Conservation (phyloP, 176 grass and related monocot genomes). For the Oryza longistaminata region DNA sequence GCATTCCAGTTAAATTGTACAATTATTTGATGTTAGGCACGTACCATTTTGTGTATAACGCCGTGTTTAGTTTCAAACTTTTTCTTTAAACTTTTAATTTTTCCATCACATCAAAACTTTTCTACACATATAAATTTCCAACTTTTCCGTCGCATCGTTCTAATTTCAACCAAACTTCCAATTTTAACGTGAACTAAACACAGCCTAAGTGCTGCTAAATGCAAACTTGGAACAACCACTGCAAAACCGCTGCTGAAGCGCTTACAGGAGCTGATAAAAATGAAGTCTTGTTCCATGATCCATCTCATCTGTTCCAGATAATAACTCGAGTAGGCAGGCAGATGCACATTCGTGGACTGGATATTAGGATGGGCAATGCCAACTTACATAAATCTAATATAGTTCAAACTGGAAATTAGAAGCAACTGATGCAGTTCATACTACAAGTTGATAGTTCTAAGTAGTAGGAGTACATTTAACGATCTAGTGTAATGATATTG, state of each 20-base stretch:
- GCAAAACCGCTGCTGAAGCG: neutral
- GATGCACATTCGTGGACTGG: neutral
- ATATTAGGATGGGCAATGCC: neutral
- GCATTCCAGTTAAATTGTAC: neutral
- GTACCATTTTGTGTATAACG: neutral
- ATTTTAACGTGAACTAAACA: too few species aligned
- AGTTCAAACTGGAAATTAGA: neutral
- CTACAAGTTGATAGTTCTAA: neutral
- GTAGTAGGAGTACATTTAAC: too few species aligned
- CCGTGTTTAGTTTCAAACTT: too few species aligned
- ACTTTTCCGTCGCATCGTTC: too few species aligned
- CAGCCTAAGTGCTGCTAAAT: neutral
- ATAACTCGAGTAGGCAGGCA: neutral
- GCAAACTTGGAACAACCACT: neutral
- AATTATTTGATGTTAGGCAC: neutral
- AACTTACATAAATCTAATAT: neutral
- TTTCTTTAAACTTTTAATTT: too few species aligned
- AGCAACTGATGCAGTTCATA: neutral
- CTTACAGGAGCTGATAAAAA: neutral
- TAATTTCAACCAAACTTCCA: too few species aligned
- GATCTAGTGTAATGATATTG: neutral
- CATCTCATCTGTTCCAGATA: neutral
- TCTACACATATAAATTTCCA: too few species aligned
- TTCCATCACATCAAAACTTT: too few species aligned
- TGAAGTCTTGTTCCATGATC: neutral